These are phyloP conservation scores for Erythrobasidium hasegawianum DNA, from an alignment of 1,284 basidiomycete genomes.

Conservation along the genomic window DNA sequence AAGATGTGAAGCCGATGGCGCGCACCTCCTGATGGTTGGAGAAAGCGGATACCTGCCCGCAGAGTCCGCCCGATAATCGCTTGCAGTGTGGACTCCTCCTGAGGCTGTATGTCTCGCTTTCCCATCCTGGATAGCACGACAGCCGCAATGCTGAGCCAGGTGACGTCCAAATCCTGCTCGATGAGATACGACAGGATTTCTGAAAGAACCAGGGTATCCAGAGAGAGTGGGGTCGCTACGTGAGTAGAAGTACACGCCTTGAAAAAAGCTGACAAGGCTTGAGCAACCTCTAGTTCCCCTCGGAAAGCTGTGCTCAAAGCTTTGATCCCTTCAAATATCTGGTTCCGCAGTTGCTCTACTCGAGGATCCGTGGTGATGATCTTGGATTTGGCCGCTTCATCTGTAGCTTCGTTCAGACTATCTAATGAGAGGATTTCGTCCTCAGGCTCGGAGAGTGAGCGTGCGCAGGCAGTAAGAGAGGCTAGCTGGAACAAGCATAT, in stretches of 20 bases:
- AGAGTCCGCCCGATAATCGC: constrained; percentile 19
- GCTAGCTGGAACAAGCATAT: constrained; percentile 41
- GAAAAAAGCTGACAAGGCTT: constrained; percentile 42
- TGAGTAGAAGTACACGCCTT: constrained; percentile 38
- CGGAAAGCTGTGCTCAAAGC: constrained; percentile 35
- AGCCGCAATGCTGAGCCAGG: constrained; percentile 40
- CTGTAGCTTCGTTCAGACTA: constrained; percentile 38
- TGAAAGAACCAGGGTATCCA: constrained; percentile 39
- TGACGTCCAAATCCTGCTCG: constrained; percentile 30
- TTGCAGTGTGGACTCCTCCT: constrained; percentile 24
- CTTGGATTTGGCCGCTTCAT: constrained; percentile 28
- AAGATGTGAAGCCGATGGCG: neutral
- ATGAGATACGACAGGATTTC: constrained; percentile 35
- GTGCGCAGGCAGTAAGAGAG: constrained; percentile 42
- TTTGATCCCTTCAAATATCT: constrained; percentile 38
- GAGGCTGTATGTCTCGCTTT: constrained; percentile 10
- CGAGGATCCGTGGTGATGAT: constrained; percentile 30
- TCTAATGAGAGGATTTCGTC: constrained; percentile 44
- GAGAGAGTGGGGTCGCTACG: constrained; percentile 39
- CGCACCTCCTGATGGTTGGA: neutral
- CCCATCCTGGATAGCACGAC: constrained; percentile 37
- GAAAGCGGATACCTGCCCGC: constrained; percentile 12
- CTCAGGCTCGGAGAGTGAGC: constrained; percentile 45
- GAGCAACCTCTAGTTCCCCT: constrained; percentile 39
- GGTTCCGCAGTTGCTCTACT: constrained; percentile 35